Evolutionary conservation across 1,284 basidiomycete species (phyloP).

Genomic region (Melampsora americana): DNA sequence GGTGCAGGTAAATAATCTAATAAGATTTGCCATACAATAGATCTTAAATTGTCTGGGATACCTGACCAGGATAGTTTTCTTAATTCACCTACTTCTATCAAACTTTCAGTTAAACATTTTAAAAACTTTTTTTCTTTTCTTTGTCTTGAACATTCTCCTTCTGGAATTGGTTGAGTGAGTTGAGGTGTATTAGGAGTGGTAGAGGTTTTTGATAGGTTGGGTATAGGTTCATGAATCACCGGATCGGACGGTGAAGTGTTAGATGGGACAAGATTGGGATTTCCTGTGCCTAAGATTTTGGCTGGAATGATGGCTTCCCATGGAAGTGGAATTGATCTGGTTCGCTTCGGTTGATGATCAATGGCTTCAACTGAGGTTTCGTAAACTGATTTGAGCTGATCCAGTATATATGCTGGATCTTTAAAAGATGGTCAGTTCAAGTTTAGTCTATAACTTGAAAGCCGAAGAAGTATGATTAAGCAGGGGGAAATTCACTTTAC

Average conservation of each 20-base stretch:
- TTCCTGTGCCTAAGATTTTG: not conserved
- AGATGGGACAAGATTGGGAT: not conserved
- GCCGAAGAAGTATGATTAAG: not conserved
- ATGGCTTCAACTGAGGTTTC: not conserved
- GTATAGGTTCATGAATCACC: not conserved
- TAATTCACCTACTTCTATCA: constrained; percentile 72
- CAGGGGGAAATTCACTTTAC: too few relatives aligned
- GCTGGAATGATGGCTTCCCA: constrained; percentile 31
- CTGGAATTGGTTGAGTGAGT: not conserved
- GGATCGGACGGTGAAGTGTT: not conserved
- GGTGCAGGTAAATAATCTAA: constrained; percentile 89
- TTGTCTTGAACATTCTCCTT: not conserved
- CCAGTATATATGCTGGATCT: constrained; percentile 21
- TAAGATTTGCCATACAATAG: constrained; percentile 89
- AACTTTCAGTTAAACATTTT: constrained; percentile 47
- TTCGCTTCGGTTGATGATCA: not conserved
- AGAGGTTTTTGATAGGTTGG: not conserved
- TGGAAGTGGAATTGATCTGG: not conserved
- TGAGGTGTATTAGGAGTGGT: not conserved
- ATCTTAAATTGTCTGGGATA: constrained; percentile 79
- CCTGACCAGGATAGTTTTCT: constrained; percentile 94
- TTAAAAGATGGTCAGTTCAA: too few relatives aligned
- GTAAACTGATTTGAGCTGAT: not conserved
- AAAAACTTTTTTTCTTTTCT: constrained; percentile 47
- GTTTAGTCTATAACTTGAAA: not conserved